Base-by-base conservation (phyloP, 257 asterid genomes). In the Marsdenia floribunda region DNA sequence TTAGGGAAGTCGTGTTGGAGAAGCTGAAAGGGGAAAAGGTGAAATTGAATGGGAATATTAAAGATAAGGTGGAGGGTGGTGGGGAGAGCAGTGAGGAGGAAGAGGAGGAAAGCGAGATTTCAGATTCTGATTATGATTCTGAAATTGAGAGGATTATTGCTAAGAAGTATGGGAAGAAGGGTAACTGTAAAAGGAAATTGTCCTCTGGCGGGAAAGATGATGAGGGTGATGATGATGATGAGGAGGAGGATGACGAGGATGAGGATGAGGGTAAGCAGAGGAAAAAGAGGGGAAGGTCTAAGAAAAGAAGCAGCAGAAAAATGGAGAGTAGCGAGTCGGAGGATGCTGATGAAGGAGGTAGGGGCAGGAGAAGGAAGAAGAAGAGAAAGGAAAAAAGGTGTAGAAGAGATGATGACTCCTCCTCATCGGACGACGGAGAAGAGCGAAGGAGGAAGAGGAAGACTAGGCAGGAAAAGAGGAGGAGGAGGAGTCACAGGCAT, bases 61-160 rank as follows among this genome's bases (percentile, higher is more conserved):
- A 83, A 78, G 71, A 63, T 50, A 81, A 24, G 16, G 80, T 50
- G 73, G 87, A 78, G 78, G 68, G 79, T 35, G 90, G 83, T 35
- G 90, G 83, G 24, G 91, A 85, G 82, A 86, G 88, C 61, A 80
- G 84, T 49, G 95, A 87, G 3, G 88, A 86, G 72, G 87, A 84
- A 35, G 95, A 89, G 74, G 89, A 84, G 76, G 96, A 90, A 71
- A 86, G 89, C 22, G 95, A 87, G 82, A 91, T 89, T 75, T 87
- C 93, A 2, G 97, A 91, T 84, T 87, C 97, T 0, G 97, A 86
- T 77, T 93, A 88, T 54, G 88, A 91, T 79, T 93, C 97, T 1
- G 97, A 91, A 77, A 86, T 93, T 2, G 97, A 93, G 87, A 86
- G 92, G 77, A 90, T 90, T 1, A 81, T 93, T 60, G 90, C 90